Evolutionary conservation across 2,329 filamentous ascomycete species (phyloP).

Genomic region (Cordyceps farinosa): DNA sequence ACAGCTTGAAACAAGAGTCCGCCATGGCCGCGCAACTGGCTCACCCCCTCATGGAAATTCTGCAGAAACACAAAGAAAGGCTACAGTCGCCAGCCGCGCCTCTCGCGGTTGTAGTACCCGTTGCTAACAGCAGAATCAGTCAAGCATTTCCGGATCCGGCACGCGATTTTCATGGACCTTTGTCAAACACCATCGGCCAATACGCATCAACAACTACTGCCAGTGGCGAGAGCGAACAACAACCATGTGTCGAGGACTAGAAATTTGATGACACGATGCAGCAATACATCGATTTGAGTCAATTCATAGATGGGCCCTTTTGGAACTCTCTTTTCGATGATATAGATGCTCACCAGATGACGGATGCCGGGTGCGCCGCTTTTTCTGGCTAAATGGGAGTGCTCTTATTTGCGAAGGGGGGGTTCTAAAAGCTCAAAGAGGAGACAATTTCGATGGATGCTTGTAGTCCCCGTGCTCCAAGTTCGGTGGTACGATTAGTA

Average conservation of each 20-base stretch:
- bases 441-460: no score
- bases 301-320: neutral
- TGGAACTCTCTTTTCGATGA: conserved; percentile 9
- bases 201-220: neutral
- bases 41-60: neutral
- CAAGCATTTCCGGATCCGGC: neutral
- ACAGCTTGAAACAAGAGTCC: conserved; percentile 3
- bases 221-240: neutral
- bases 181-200: neutral
- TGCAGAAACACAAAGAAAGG: conserved; percentile 9
- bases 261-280: conserved; percentile 11
- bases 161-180: neutral
- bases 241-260: neutral
- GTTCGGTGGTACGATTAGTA: no score
- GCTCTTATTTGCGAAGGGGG: neutral
- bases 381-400: conserved; percentile 4
- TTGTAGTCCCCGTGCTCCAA: no score
- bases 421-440: no score
- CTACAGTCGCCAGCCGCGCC: conserved; percentile 1
- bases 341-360: conserved; percentile 3
- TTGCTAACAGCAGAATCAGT: neutral
- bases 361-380: neutral
- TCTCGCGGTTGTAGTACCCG: neutral
- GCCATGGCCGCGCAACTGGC: conserved; percentile 3
- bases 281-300: conserved; percentile 4